phyloP scores from a whole-genome alignment of 441 rosid genomes.

The Capsella rubella region DNA sequence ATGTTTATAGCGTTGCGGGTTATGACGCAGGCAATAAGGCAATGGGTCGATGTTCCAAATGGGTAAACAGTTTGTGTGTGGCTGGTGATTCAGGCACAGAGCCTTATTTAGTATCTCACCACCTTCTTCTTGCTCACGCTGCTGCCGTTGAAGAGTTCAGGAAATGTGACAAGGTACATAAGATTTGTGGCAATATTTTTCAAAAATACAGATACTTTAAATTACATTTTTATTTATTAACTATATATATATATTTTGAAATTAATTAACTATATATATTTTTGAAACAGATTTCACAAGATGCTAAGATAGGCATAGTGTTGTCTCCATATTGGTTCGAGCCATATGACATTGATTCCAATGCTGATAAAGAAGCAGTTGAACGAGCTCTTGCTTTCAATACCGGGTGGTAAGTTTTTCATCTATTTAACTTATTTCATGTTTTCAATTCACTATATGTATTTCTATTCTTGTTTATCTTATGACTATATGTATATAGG shows the following conservation, averaged over 20 bases:
- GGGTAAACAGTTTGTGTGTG: not conserved
- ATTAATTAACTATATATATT: not conserved
- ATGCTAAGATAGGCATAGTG: not conserved
- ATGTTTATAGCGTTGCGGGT: not conserved
- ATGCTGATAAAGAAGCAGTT: not conserved
- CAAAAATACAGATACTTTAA: not conserved
- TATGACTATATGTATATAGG: not conserved
- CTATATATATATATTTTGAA: not conserved
- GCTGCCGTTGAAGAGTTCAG: not conserved
- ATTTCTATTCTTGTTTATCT: too few species aligned
- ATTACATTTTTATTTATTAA: not conserved
- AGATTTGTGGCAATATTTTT: too few species aligned
- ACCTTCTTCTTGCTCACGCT: not conserved
- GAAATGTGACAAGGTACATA: not conserved
- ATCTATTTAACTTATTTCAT: not conserved
- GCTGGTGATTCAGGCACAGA: not conserved
- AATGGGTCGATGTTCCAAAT: not conserved
- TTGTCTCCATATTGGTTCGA: not conserved
- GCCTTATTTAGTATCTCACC: not conserved
- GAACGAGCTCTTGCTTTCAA: conserved; percentile 1
- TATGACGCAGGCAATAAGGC: not conserved
- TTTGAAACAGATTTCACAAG: not conserved
- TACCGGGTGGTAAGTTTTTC: not conserved
- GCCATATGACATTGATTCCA: not conserved
- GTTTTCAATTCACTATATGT: too few species aligned